A percentile compares a stretch with the other conserved stretches of the same genome.
phyloP scores from a whole-genome alignment of 2,329 filamentous ascomycete species.

The Botryotinia narcissicola region DNA sequence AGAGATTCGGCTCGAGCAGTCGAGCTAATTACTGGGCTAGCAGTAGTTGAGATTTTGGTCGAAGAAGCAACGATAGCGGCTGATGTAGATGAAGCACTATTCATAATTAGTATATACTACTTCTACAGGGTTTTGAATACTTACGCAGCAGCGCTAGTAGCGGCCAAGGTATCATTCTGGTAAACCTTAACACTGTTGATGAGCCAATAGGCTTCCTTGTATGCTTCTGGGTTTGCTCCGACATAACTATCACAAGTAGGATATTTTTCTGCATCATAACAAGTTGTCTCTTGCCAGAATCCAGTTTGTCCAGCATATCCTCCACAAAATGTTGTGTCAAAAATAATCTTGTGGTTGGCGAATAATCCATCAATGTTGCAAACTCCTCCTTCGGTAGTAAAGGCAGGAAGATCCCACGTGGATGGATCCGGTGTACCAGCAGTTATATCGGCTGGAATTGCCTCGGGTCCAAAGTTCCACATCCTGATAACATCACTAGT shows the following conservation, averaged over 20 bases:
- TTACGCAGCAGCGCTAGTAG: constrained; percentile 38
- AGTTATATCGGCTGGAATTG: constrained; percentile 63
- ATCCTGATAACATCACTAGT: constrained; percentile 63
- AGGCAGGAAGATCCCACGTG: constrained; percentile 67
- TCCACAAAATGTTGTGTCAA: constrained; percentile 76
- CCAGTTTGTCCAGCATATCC: constrained; percentile 48
- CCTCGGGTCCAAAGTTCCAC: constrained; percentile 68
- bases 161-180: constrained; percentile 23
- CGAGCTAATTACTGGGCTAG: background rate
- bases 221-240: constrained; percentile 30
- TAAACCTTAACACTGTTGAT: constrained; percentile 36
- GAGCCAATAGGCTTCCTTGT: constrained; percentile 31
- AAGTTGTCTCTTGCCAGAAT: constrained; percentile 52
- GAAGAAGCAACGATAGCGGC: background rate
- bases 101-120: constrained; percentile 1
- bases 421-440: constrained; percentile 56
- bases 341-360: constrained; percentile 66
- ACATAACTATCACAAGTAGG: constrained; percentile 33
- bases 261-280: constrained; percentile 45
- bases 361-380: constrained; percentile 69
- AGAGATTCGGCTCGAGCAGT: constrained; percentile 1
- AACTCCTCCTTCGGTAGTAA: constrained; percentile 53
- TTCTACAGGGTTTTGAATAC: background rate
- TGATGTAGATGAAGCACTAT: background rate
- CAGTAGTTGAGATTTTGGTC: background rate